Evolutionary conservation across 495 filamentous ascomycete species (phyloP), one percentile per base, ranked within the genome.

Genomic region (Aspergillus panamensis): DNA sequence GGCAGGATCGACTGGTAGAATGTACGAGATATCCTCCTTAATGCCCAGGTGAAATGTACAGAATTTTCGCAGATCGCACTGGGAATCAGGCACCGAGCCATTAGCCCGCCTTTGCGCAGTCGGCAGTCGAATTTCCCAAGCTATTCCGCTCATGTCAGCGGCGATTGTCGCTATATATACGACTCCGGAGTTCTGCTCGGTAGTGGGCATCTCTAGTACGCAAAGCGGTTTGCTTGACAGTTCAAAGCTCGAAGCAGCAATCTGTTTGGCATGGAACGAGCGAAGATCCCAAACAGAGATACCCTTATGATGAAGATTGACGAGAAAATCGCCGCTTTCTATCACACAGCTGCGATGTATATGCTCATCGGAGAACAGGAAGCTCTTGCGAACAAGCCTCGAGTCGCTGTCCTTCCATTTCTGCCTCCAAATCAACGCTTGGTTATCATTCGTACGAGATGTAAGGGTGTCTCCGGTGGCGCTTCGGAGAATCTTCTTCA

Each of bases 1-100:
- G 9, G 92, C 92, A 12, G 92, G 91, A 68, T 97, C 93, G 45
- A 96, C 91, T 2, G 93, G 91, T 8, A 96, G 74, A 4, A 96
- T 86, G 63, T 93, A 94, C 12, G 85, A 82, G 17, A 96, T 72
- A 55, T 92, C 88, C 54, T 91, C 88, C 8, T 84, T 78, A 30
- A 87, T 72, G 1, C 87, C 84, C 12, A 96, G 77, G 37, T 84
- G 74, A 71, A 96, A 95, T 12, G 69, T 76, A 66, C 85, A 87
- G 51, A 91, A 91, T 52, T 92, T 80, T 31, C 74, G 71, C 19
- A 96, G 73, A 61, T 77, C 7, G 69, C 71, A 66, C 53, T 63
- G 61, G 56, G 56, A 25, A 37, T 51, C 57, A 69, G 64, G 53
- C 62, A 33, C 49, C 32, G 54, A 56, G 51, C 52, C 51, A 53